Percentiles rank a stretch among this genome's conserved stretches.
Conservation (phyloP, 1,139 yeast species). For the Lodderomyces theae region DNA sequence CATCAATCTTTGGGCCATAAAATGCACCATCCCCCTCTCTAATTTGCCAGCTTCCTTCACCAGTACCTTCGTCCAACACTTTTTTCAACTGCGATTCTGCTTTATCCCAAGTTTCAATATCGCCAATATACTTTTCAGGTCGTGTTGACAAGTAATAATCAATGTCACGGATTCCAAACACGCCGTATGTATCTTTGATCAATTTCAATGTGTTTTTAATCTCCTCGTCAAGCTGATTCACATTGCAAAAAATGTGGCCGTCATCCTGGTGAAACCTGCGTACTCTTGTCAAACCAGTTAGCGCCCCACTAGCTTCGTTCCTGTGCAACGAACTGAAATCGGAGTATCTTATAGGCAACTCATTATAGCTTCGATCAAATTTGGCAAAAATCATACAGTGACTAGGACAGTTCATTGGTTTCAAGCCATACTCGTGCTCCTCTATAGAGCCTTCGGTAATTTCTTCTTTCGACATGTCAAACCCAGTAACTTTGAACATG, state of each 20-base stretch:
- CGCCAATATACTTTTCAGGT: constrained; percentile 85
- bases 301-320: constrained; percentile 93
- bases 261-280: constrained; percentile 98
- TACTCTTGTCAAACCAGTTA: constrained; percentile 91
- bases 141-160: constrained; percentile 82
- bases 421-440: constrained; percentile 68
- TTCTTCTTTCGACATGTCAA: constrained; percentile 36
- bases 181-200: constrained; percentile 72
- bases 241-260: constrained; percentile 92
- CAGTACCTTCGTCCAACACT: constrained; percentile 60
- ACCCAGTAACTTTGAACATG: constrained; percentile 78
- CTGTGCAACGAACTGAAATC: constrained; percentile 95
- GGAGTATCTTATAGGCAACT: constrained; percentile 83
- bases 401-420: constrained; percentile 99
- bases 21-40: constrained; percentile 97
- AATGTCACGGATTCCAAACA: constrained; percentile 69
- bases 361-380: constrained; percentile 83
- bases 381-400: constrained; percentile 86
- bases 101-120: constrained; percentile 72
- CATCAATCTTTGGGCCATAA: constrained; percentile 95
- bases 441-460: constrained; percentile 13
- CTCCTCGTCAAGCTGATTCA: constrained; percentile 77
- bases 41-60: constrained; percentile 60
- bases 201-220: constrained; percentile 71
- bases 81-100: constrained; percentile 74